phyloP scores from a whole-genome alignment of 768 basidiomycete species.

The Leccinum incarnatum region DNA sequence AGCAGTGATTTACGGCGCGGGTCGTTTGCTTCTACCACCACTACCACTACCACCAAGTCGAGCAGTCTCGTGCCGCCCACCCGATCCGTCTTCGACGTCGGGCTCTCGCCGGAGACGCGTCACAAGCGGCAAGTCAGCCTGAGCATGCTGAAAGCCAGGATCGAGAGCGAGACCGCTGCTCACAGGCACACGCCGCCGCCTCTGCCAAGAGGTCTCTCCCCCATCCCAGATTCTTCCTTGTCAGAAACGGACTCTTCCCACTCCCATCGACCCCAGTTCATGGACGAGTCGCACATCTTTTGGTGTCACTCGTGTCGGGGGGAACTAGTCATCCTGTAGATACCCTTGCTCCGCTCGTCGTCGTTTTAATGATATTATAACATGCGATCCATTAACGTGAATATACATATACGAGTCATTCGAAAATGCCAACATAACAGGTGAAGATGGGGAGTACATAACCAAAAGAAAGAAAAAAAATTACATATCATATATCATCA shows the following conservation, averaged over 20 bases:
- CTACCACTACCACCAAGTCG: conserved; percentile 13
- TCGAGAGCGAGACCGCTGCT: conserved; percentile 69
- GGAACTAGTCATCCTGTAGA: conserved; percentile 69
- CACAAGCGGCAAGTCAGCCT: conserved; percentile 84
- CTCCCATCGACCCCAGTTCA: conserved; percentile 60
- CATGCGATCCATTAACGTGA: conserved; percentile 20
- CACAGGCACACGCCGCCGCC: conserved; percentile 49
- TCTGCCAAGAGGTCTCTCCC: conserved; percentile 47
- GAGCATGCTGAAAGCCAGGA: conserved; percentile 88
- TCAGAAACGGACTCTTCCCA: conserved; percentile 19
- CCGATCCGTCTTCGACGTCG: conserved; percentile 64
- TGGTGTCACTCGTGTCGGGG: conserved; percentile 85
- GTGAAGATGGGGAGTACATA: conserved; percentile 1
- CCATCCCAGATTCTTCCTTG: conserved; percentile 36
- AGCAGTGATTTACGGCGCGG: conserved; percentile 38
- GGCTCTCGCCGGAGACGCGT: conserved; percentile 68
- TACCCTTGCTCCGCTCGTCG: conserved; percentile 2
- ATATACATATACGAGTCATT: conserved; percentile 11
- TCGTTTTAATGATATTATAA: conserved; percentile 8
- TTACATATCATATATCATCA: conserved; percentile 5
- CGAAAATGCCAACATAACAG: conserved; percentile 4
- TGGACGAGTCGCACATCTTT: conserved; percentile 87
- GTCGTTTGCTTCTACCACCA: conserved; percentile 28
- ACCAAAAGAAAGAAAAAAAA: conserved; percentile 10
- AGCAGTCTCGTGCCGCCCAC: conserved; percentile 37